Conservation (phyloP, 441 rosid species). For the Bruguiera hainesii region DNA sequence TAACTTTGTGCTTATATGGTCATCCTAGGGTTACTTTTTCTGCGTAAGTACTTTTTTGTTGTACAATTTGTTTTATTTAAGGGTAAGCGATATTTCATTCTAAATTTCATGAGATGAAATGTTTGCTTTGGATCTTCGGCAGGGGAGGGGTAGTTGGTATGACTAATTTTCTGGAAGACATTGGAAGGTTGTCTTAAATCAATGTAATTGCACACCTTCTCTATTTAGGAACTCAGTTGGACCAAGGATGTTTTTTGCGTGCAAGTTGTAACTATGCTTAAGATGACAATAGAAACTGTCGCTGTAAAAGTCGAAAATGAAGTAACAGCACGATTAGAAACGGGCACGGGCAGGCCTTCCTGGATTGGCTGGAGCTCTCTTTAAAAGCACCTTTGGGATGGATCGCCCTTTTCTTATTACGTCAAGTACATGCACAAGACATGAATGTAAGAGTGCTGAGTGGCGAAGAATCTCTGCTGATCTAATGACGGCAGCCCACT, state of each 20-base stretch:
- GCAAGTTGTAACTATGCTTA: conserved; percentile 12
- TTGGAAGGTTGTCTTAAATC: neutral
- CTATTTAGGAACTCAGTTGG: neutral
- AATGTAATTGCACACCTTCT: neutral
- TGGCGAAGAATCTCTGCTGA: conserved; percentile 3
- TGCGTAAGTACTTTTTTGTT: no score
- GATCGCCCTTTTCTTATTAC: conserved; percentile 15
- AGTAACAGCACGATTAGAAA: neutral
- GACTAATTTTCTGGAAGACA: neutral
- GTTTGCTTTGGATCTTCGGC: no score
- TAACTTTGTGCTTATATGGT: no score
- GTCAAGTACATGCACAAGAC: neutral
- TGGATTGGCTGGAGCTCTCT: conserved; percentile 16
- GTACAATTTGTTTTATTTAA: no score
- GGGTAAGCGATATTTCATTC: no score
- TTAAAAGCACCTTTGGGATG: conserved; percentile 17
- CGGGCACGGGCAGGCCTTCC: conserved; percentile 14
- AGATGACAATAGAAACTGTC: conserved; percentile 20
- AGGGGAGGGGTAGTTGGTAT: neutral
- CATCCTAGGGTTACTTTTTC: no score
- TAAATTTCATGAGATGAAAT: no score
- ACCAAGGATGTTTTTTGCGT: neutral
- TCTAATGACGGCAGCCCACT: neutral
- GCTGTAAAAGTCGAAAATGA: neutral
- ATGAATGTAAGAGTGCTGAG: neutral